Evolutionary conservation across 2,329 filamentous ascomycete species (phyloP).

Genomic region (Chaetoscypha palmicola): DNA sequence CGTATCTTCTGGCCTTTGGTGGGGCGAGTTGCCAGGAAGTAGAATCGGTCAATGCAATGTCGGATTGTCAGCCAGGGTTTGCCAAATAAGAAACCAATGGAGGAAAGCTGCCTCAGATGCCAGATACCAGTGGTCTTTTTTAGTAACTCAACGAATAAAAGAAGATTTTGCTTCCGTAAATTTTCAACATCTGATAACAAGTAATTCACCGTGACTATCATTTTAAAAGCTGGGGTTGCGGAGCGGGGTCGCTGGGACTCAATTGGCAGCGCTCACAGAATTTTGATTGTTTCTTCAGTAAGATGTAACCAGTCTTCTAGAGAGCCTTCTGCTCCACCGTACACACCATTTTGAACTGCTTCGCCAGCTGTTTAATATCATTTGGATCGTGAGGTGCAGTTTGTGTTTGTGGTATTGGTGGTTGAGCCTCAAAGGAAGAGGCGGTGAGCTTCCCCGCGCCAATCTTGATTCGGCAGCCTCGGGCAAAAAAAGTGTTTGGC

Average conservation of each 20-base stretch:
- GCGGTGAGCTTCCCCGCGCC: not conserved
- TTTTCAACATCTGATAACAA: too few species aligned
- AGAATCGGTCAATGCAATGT: slow-evolving; percentile 29
- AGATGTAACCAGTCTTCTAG: too few species aligned
- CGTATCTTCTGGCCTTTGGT: slow-evolving; percentile 31
- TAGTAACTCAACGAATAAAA: slow-evolving; percentile 24
- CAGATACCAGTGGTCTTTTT: slow-evolving; percentile 27
- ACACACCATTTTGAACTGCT: too few species aligned
- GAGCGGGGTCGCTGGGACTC: too few species aligned
- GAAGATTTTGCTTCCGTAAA: slow-evolving; percentile 25
- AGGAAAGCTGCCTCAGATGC: slow-evolving; percentile 31
- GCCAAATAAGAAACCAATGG: slow-evolving; percentile 25
- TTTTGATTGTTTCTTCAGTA: too few species aligned
- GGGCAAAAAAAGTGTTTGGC: slow-evolving; percentile 12
- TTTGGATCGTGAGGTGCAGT: too few species aligned
- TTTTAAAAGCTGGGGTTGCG: not conserved
- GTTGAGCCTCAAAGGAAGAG: not conserved
- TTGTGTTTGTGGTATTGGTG: not conserved
- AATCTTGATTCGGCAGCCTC: not conserved
- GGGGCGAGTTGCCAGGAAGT: slow-evolving; percentile 28
- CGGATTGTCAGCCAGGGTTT: slow-evolving; percentile 32
- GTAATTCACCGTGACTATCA: too few species aligned
- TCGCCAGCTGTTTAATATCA: too few species aligned
- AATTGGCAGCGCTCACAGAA: too few species aligned
- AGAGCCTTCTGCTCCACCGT: too few species aligned